phyloP scores from a whole-genome alignment of 2,329 filamentous ascomycete genomes.

The Monosporascus sp. region DNA sequence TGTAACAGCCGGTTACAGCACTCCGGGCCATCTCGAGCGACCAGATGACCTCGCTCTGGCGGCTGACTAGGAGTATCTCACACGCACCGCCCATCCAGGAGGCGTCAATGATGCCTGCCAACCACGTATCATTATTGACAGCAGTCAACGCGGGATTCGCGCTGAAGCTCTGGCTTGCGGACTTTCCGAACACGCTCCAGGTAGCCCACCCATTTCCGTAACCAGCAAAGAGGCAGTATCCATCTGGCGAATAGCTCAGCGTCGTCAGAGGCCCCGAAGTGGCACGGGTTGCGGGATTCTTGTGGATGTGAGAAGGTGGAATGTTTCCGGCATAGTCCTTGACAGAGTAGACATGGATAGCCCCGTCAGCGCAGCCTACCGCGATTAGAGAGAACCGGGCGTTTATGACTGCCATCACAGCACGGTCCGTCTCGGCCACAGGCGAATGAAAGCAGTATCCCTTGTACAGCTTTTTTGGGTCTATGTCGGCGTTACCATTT shows the following conservation, averaged over 20 bases:
- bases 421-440: slow-evolving; percentile 51
- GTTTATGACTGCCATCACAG: slow-evolving; percentile 77
- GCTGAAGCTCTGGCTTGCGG: slow-evolving; percentile 77
- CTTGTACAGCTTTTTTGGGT: slow-evolving; percentile 68
- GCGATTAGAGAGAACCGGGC: slow-evolving; percentile 92
- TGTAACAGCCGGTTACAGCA: slow-evolving; percentile 88
- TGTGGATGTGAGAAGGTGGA: slow-evolving; percentile 74
- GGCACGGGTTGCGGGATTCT: slow-evolving; percentile 59
- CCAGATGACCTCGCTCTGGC: slow-evolving; percentile 75
- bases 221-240: slow-evolving; percentile 91
- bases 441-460: slow-evolving; percentile 88
- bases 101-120: slow-evolving; percentile 71
- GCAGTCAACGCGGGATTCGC: slow-evolving; percentile 59
- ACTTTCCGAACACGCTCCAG: slow-evolving; percentile 96
- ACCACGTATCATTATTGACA: slow-evolving; percentile 73
- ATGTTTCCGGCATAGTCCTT: slow-evolving; percentile 93
- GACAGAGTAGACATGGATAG: slow-evolving; percentile 83
- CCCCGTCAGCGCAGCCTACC: slow-evolving; percentile 73
- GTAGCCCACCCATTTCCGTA: slow-evolving; percentile 91
- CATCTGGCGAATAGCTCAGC: slow-evolving; percentile 85
- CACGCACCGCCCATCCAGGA: slow-evolving; percentile 86
- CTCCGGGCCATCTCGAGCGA: slow-evolving; percentile 88
- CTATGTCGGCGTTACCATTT: slow-evolving; percentile 36
- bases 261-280: slow-evolving; percentile 68
- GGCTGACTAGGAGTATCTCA: slow-evolving; percentile 71